Evolutionary conservation across 225 moss, liverwort and hornwort species (phyloP).

Genomic region (Polytrichum commune): DNA sequence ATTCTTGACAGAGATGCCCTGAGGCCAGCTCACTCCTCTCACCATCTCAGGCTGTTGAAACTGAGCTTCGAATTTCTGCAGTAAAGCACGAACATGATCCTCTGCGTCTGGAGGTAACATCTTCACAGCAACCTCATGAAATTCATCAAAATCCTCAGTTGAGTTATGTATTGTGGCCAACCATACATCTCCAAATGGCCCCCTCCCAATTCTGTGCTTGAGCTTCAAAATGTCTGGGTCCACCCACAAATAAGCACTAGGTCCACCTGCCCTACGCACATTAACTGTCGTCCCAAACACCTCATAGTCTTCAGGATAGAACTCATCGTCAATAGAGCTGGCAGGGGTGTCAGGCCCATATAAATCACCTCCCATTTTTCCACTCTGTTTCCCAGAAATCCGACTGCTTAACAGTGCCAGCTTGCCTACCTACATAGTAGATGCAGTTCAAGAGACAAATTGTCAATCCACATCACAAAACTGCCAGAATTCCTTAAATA

Average conservation of each 20-base stretch:
- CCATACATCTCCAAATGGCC: conserved; percentile 91
- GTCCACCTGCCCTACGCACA: conserved; percentile 17
- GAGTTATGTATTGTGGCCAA: conserved; percentile 91
- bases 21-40: conserved; percentile 88
- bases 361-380: conserved; percentile 23
- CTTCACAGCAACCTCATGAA: conserved; percentile 94
- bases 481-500: background rate
- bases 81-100: conserved; percentile 54
- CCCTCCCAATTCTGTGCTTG: conserved; percentile 88
- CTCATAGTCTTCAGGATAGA: conserved; percentile 45
- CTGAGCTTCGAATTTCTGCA: conserved; percentile 67
- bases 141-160: conserved; percentile 94
- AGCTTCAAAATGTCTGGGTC: conserved; percentile 78
- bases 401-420: conserved; percentile 34
- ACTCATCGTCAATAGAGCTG: conserved; percentile 33
- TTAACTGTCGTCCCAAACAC: conserved; percentile 32
- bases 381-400: conserved; percentile 31
- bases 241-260: conserved; percentile 53
- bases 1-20: conserved; percentile 79
- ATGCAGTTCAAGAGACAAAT: background rate
- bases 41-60: conserved; percentile 63
- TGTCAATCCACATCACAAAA: too few species aligned
- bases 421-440: conserved; percentile 21
- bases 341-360: conserved; percentile 27
- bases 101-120: conserved; percentile 83